phyloP scores from a whole-genome alignment of 768 basidiomycete genomes.

The Kwoniella dendrophila region DNA sequence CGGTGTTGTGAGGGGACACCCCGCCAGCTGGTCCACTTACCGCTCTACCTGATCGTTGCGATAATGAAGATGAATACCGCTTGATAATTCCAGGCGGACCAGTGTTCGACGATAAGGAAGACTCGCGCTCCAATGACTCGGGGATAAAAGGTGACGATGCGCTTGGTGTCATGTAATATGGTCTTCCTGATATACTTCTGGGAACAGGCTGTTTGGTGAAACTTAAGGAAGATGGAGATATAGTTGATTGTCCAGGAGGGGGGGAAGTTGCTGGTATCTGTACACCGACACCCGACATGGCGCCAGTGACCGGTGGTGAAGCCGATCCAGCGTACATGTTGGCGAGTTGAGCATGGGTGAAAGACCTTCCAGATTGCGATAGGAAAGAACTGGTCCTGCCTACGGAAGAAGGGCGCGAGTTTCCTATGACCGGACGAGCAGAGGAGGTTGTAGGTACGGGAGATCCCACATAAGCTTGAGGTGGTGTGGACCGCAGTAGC shows the following conservation, averaged over 20 bases:
- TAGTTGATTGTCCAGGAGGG: constrained; percentile 28
- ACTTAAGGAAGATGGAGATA: constrained; percentile 42
- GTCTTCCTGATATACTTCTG: constrained; percentile 38
- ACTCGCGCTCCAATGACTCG: constrained; percentile 39
- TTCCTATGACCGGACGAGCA: constrained; percentile 15
- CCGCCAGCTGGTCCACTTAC: constrained; percentile 18
- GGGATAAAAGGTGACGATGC: constrained; percentile 45
- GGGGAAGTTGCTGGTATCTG: constrained; percentile 22
- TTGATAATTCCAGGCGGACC: constrained; percentile 43
- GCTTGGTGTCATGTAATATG: constrained; percentile 28
- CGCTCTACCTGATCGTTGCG: constrained; percentile 31
- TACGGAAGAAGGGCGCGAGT: constrained; percentile 36
- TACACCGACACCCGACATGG: constrained; percentile 25
- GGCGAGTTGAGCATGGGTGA: constrained; percentile 50
- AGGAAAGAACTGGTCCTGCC: constrained; percentile 52
- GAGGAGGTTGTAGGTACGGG: constrained; percentile 11
- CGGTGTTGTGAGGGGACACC: background rate
- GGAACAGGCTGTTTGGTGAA: constrained; percentile 42
- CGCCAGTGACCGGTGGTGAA: constrained; percentile 35
- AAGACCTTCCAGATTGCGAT: constrained; percentile 54
- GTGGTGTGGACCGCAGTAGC: constrained; percentile 30
- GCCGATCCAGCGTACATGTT: constrained; percentile 39
- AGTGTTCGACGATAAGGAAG: constrained; percentile 11
- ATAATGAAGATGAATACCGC: constrained; percentile 51
- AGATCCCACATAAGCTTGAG: constrained; percentile 13